Evolutionary conservation across 192 early-diverging fungal species (phyloP).

Genomic region (Diversispora epigaea): DNA sequence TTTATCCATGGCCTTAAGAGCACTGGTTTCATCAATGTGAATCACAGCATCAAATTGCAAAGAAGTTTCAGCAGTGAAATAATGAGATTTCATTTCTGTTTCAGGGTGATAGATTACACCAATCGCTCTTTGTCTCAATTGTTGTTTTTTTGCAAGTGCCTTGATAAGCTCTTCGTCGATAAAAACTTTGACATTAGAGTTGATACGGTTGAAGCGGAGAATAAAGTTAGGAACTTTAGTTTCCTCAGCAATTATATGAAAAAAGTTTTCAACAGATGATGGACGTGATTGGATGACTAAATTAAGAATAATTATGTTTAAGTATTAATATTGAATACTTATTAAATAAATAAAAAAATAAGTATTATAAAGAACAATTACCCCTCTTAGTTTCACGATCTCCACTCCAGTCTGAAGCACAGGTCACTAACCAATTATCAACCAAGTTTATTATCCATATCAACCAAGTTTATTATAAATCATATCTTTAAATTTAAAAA

Average conservation of each 20-base stretch:
- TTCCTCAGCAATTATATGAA: constrained; percentile 10
- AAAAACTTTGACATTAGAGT: neutral
- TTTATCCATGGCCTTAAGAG: constrained; percentile 7
- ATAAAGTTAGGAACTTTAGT: neutral
- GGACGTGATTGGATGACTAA: neutral
- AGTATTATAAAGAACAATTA: neutral
- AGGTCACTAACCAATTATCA: neutral
- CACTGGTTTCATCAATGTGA: constrained; percentile 11
- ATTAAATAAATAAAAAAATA: neutral
- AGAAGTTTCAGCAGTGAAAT: constrained; percentile 6
- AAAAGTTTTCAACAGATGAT: constrained; percentile 1
- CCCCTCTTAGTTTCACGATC: neutral
- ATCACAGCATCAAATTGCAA: constrained; percentile 25
- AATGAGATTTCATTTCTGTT: constrained; percentile 10
- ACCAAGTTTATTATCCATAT: neutral
- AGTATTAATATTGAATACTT: neutral
- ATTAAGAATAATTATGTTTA: neutral
- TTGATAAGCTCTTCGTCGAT: neutral
- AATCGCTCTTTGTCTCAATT: neutral
- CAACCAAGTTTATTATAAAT: neutral
- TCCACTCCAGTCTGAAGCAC: neutral
- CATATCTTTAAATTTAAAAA: neutral
- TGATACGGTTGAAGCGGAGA: neutral
- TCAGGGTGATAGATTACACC: constrained; percentile 17
- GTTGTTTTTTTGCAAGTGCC: neutral